These are phyloP conservation scores for Pseudopyrenochaeta lycopersici DNA, from an alignment of 2,329 filamentous ascomycete genomes.

Conservation along the genomic window DNA sequence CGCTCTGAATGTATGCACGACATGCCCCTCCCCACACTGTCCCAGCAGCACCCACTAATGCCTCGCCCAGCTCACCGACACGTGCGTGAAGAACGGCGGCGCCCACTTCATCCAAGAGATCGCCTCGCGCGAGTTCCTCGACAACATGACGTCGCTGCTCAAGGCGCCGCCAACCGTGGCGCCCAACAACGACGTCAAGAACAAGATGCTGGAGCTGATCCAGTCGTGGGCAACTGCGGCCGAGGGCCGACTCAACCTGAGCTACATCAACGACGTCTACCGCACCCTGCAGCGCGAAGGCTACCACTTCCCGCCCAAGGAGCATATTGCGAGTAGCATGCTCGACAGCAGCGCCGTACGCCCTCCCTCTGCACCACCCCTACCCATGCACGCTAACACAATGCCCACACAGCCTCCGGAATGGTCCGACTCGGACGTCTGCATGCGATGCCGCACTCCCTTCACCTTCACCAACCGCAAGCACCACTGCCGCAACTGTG, in stretches of 20 bases:
- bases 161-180: slow-evolving; percentile 78
- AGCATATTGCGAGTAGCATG: slow-evolving; percentile 93
- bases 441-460: slow-evolving; percentile 93
- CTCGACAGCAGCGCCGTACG: slow-evolving; percentile 93
- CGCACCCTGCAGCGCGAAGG: slow-evolving; percentile 82
- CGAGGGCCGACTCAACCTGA: slow-evolving; percentile 81
- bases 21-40: neutral
- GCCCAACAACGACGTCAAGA: slow-evolving; percentile 84
- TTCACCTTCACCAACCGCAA: slow-evolving; percentile 99
- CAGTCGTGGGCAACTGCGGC: slow-evolving; percentile 93
- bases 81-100: slow-evolving; percentile 98
- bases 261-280: slow-evolving; percentile 91
- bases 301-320: slow-evolving; percentile 86
- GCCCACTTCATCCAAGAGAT: slow-evolving; percentile 95
- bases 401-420: slow-evolving; percentile 76
- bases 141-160: slow-evolving; percentile 90
- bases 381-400: slow-evolving; percentile 1
- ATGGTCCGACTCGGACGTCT: slow-evolving; percentile 97
- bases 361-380: slow-evolving; percentile 21
- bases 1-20: slow-evolving; percentile 77
- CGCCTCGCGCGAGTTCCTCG: slow-evolving; percentile 97
- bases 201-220: slow-evolving; percentile 91
- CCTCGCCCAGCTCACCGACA: slow-evolving; percentile 80
- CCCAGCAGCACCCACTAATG: slow-evolving; percentile 15
- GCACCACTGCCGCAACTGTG: slow-evolving; percentile 97